Percentiles rank a stretch among this genome's conserved stretches.
These are phyloP conservation scores for Triglochin maritima DNA, from an alignment of 106 monocot genomes.

Conservation along the genomic window DNA sequence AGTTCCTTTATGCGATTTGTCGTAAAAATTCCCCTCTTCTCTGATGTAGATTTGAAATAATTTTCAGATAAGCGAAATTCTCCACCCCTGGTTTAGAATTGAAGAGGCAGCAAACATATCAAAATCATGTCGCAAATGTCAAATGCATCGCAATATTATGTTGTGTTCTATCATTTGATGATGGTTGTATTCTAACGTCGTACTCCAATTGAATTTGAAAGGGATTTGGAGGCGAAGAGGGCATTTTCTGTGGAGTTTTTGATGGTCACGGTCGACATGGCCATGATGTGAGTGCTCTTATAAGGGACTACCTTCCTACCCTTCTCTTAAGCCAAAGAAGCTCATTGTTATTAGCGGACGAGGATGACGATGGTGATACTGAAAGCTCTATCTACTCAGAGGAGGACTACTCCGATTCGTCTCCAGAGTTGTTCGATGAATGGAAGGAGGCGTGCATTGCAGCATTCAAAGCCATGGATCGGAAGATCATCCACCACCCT, in stretches of 20 bases:
- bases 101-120: too few species aligned
- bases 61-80: too few species aligned
- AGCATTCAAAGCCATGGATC: conserved; percentile 84
- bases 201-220: not conserved
- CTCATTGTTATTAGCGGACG: conserved; percentile 16
- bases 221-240: conserved; percentile 71
- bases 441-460: conserved; percentile 70
- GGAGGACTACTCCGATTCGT: conserved; percentile 16
- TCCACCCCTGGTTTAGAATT: too few species aligned
- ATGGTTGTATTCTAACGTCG: too few species aligned
- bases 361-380: conserved; percentile 13
- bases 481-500: conserved; percentile 30
- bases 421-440: conserved; percentile 52
- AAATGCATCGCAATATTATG: too few species aligned
- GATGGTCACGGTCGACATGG: conserved; percentile 89
- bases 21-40: too few species aligned
- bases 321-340: conserved; percentile 45
- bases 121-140: too few species aligned
- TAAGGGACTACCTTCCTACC: conserved; percentile 66
- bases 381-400: conserved; percentile 24
- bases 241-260: conserved; percentile 84
- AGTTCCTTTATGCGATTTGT: too few species aligned
- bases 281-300: conserved; percentile 61
- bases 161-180: too few species aligned
- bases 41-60: too few species aligned